A percentile compares a stretch with the other conserved stretches of the same genome.
Conservation (phyloP, 345 rosid species). For the Zanthoxylum bungeanum region DNA sequence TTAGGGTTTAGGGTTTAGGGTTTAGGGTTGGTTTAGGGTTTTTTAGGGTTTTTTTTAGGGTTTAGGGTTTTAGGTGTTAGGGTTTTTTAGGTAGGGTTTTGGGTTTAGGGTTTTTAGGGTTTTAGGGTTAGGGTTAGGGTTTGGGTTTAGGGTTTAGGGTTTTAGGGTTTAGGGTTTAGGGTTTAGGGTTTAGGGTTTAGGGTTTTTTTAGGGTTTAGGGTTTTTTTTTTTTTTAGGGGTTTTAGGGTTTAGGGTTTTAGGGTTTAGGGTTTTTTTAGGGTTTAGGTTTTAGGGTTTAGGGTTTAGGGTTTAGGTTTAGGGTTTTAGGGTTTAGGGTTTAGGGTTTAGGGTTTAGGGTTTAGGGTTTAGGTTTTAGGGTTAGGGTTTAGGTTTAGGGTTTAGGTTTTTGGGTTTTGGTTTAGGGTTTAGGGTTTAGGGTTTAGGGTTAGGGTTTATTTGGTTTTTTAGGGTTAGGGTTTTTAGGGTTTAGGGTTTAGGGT, state of each 20-base stretch:
- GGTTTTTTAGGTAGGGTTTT: not conserved
- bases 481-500: conserved; percentile 21
- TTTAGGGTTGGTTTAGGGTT: conserved; percentile 29
- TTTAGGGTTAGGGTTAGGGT: conserved; percentile 17
- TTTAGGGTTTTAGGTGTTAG: conserved; percentile 17
- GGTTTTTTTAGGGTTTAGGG: conserved; percentile 22
- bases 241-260: conserved; percentile 25
- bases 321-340: conserved; percentile 22
- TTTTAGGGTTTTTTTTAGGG: conserved; percentile 22
- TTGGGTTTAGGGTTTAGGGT: conserved; percentile 18
- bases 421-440: conserved; percentile 27
- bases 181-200: conserved; percentile 22
- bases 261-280: conserved; percentile 24
- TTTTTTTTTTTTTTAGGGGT: no score
- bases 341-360: conserved; percentile 21
- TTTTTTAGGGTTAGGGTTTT: conserved; percentile 18
- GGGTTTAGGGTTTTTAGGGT: no score
- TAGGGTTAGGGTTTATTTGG: conserved; percentile 23
- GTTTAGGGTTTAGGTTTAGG: conserved; percentile 16
- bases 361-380: conserved; percentile 20
- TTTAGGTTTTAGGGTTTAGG: conserved; percentile 28
- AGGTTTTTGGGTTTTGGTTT: conserved; percentile 5
- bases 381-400: conserved; percentile 8
- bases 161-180: conserved; percentile 17
- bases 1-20: conserved; percentile 20